These are phyloP conservation scores for Boletellus ananas DNA, from an alignment of 768 basidiomycete genomes.

Conservation along the genomic window DNA sequence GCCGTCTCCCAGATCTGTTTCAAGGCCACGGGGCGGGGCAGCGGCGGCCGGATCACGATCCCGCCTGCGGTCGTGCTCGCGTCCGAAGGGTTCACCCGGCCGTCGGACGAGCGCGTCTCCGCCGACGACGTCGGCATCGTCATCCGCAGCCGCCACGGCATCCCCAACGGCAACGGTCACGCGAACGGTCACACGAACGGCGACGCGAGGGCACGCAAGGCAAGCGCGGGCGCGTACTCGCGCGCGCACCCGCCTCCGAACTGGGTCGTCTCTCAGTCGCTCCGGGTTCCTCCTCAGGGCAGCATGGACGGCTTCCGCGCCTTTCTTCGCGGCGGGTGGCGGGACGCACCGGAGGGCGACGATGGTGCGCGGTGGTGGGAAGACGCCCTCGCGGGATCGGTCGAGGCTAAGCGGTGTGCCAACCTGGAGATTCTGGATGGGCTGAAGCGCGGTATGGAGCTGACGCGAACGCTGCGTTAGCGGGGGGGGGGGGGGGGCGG, in stretches of 20 bases:
- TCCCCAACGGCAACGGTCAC: too few relatives aligned
- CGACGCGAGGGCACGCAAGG: not conserved
- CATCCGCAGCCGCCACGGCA: too few relatives aligned
- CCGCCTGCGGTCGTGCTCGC: conserved; percentile 64
- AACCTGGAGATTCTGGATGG: conserved; percentile 24
- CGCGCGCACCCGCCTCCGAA: conserved; percentile 24
- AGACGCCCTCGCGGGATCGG: conserved; percentile 45
- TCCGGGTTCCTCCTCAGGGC: conserved; percentile 23
- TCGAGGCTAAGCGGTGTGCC: conserved; percentile 36
- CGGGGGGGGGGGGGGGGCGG: too few relatives aligned
- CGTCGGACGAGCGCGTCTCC: conserved; percentile 2
- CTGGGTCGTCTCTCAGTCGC: conserved; percentile 23
- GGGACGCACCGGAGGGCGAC: conserved; percentile 49
- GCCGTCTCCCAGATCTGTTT: conserved; percentile 62
- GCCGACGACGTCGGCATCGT: too few relatives aligned
- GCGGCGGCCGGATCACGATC: conserved; percentile 58
- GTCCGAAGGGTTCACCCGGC: conserved; percentile 49
- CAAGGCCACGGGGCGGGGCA: conserved; percentile 37
- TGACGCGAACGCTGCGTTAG: conserved; percentile 7
- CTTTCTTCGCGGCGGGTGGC: conserved; percentile 60
- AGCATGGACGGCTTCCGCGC: conserved; percentile 25
- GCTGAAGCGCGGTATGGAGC: conserved; percentile 24
- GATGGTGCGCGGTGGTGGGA: conserved; percentile 59
- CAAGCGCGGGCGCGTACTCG: conserved; percentile 27
- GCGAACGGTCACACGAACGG: too few relatives aligned